Conservation (phyloP, 2,329 filamentous ascomycete species). For the Aureobasidium sp. region DNA sequence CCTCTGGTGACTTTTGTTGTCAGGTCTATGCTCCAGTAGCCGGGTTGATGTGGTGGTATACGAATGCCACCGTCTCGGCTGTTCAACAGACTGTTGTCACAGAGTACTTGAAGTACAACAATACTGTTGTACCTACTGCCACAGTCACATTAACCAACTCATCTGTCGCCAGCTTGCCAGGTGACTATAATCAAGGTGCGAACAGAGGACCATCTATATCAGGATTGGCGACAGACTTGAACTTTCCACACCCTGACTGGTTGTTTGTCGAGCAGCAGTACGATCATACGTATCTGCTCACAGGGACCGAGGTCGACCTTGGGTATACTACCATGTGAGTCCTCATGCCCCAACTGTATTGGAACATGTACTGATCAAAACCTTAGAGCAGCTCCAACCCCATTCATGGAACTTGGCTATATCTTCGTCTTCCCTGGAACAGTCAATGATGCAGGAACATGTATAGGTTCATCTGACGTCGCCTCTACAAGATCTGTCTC, state of each 20-base stretch:
- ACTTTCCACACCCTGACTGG: background rate
- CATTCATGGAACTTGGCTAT: background rate
- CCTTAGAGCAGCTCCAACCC: background rate
- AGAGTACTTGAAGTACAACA: background rate
- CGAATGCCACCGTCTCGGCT: background rate
- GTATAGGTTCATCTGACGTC: background rate
- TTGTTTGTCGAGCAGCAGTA: background rate
- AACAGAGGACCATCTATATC: background rate
- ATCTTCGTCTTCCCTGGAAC: background rate
- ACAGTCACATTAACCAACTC: background rate
- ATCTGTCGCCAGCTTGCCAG: background rate
- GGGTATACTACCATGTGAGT: background rate
- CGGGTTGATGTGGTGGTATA: background rate
- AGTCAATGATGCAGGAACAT: background rate
- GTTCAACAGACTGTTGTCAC: background rate
- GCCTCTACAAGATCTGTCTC: background rate
- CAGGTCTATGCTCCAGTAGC: background rate
- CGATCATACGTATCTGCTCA: background rate
- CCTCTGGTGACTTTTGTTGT: background rate
- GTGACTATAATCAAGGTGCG: background rate
- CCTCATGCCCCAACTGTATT: background rate
- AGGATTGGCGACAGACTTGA: background rate
- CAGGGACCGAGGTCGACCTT: background rate
- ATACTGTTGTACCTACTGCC: background rate
- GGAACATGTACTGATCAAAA: background rate